Conservation (phyloP, 345 rosid genomes). For the Hirschfeldia incana region DNA sequence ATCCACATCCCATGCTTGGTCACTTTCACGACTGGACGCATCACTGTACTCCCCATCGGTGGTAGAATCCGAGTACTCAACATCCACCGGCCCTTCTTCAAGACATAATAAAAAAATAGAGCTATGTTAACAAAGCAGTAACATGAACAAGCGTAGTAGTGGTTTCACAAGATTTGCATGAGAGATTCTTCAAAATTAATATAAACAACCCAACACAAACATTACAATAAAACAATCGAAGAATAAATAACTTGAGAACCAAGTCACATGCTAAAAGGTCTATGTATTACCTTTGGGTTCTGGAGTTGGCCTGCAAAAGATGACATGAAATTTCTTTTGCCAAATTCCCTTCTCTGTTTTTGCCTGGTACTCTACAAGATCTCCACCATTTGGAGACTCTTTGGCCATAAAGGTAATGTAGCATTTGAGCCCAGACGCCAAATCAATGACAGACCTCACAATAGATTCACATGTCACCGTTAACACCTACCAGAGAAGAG, state of each 20-base stretch:
- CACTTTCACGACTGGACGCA: background rate
- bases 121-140: background rate
- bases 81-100: background rate
- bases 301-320: slow-evolving; percentile 17
- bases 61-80: background rate
- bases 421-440: background rate
- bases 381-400: background rate
- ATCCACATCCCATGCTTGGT: slow-evolving; percentile 22
- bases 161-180: background rate
- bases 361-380: background rate
- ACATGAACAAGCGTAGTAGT: background rate
- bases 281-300: slow-evolving; percentile 2
- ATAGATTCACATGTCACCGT: background rate
- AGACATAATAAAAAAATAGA: background rate
- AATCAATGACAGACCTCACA: background rate
- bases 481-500: background rate
- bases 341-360: background rate
- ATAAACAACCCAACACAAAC: too few relatives aligned
- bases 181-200: too few relatives aligned
- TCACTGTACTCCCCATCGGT: background rate
- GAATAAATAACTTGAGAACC: background rate
- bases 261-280: background rate
- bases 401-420: background rate
- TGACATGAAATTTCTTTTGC: background rate
- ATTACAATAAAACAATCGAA: too few relatives aligned